These are phyloP conservation scores for Diplodia sapinea DNA, from an alignment of 2,329 filamentous ascomycete species.

Conservation along the genomic window DNA sequence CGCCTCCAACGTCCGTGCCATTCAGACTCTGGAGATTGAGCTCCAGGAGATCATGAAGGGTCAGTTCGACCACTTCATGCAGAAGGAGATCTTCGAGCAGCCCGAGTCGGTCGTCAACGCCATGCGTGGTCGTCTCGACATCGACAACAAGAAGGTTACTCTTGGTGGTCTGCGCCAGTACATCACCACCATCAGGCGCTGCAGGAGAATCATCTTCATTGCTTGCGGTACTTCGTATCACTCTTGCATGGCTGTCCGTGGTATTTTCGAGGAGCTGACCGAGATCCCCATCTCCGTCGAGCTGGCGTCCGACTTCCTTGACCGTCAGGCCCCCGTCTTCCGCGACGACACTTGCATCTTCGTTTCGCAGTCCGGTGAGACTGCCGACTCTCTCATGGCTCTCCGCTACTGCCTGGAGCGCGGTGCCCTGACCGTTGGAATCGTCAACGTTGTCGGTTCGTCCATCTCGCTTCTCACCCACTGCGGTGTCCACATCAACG, in stretches of 20 bases:
- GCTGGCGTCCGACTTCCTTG: constrained; percentile 96
- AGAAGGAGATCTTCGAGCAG: constrained; percentile 99
- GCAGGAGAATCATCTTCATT: constrained; percentile 97
- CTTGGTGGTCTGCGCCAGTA: constrained; percentile 95
- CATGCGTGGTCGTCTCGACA: constrained; percentile 97
- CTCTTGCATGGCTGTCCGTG: constrained; percentile 99
- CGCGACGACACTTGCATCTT: constrained; percentile 99
- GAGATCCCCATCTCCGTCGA: constrained; percentile 98
- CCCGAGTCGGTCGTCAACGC: constrained; percentile 99
- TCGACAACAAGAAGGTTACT: constrained; percentile 91
- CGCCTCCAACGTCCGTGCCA: constrained; percentile 94
- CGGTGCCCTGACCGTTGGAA: constrained; percentile 93
- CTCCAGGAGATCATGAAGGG: constrained; percentile 99
- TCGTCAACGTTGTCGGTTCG: constrained; percentile 97
- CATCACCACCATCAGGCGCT: constrained; percentile 94
- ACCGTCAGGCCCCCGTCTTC: constrained; percentile 96
- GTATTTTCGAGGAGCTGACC: constrained; percentile 95
- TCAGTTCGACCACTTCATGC: constrained; percentile 99
- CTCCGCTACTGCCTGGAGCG: constrained; percentile 98
- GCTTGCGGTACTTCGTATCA: constrained; percentile 98
- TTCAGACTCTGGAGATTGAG: constrained; percentile 98
- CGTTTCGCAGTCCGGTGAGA: constrained; percentile 98
- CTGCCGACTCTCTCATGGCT: constrained; percentile 95
- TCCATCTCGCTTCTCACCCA: constrained; percentile 98
- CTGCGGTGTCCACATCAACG: constrained; percentile 99